Base-by-base conservation (phyloP, 805 yeast genomes). In the Lipomyces yamadae region DNA sequence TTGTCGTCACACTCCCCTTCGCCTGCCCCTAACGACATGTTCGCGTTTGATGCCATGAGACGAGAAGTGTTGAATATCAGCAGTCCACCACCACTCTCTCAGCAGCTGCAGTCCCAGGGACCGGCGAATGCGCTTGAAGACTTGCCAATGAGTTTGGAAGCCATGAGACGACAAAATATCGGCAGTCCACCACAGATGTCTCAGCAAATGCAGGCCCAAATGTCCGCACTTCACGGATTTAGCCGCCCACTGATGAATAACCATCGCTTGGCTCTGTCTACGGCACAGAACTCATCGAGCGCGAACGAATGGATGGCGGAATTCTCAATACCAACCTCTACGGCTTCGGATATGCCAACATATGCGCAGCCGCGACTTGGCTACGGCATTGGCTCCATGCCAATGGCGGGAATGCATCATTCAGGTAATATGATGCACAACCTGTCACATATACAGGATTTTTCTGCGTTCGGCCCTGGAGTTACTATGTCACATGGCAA, bases 31-130 rank as follows among this genome's bases (percentile, higher is more conserved):
- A 55, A 34, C 3, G 65, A 62, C 10, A 42, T 18, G 39, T 64
- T 64, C 39, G 61, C 61, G 29, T 61, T 64, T 30, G 61, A 52
- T 33, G 65, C 62, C 18, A 61, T 64, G 64, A 53, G 67, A n/a
- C 53, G 65, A 13, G 67, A 64, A 50, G 57, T 64, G 5, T 30
- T 56, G 57, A 33, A 30, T 35, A 58, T 58, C 18, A 24, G 45
- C 30, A 54, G 34, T 10, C 48, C 55, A 15, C 61, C 48, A 52
- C 35, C 61, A 33, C 24, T n/a, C 13, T 18, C 56, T 8, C 61
- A 45, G 42, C 54, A n/a, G 37, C 24, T n/a, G 29, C 30, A 18
- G 61, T 30, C 61, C 30, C 58, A n/a, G 15, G 45, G 11, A 5
- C 24, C 56, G 10, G 60, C 57, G 29, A 35, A 29, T 18, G 24